phyloP scores from a whole-genome alignment of 2,329 filamentous ascomycete species.

The Tolypocladium amazonense region DNA sequence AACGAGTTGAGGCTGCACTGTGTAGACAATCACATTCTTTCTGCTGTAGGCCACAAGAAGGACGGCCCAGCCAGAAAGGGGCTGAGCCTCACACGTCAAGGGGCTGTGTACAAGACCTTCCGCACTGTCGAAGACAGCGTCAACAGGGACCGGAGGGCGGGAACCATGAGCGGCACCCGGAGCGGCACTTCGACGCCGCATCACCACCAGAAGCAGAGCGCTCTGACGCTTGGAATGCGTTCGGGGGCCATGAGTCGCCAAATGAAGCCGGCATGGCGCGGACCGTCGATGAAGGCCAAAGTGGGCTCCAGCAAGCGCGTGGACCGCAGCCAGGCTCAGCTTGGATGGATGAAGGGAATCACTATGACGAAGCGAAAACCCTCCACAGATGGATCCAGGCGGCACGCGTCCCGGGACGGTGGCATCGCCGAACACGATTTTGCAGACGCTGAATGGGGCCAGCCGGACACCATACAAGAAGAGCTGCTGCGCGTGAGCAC shows the following conservation, averaged over 20 bases:
- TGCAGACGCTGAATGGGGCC: conserved; percentile 46
- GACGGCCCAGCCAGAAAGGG: conserved; percentile 54
- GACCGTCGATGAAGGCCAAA: conserved; percentile 49
- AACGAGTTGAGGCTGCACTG: conserved; percentile 71
- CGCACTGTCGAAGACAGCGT: conserved; percentile 55
- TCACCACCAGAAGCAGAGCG: conserved; percentile 32
- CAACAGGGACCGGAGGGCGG: conserved; percentile 45
- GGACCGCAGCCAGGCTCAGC: conserved; percentile 44
- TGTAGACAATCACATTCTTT: conserved; percentile 52
- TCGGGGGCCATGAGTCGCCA: conserved; percentile 19
- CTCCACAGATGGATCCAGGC: conserved; percentile 24
- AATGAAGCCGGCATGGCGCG: conserved; percentile 34
- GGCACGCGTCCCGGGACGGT: conserved; percentile 42
- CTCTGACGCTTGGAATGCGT: conserved; percentile 32
- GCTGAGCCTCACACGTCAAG: conserved; percentile 68
- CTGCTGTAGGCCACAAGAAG: conserved; percentile 62
- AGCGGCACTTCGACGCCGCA: conserved; percentile 31
- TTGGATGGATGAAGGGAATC: conserved; percentile 61
- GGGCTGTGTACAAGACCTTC: conserved; percentile 78
- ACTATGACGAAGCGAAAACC: conserved; percentile 48
- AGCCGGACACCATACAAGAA: conserved; percentile 52
- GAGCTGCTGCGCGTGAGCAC: conserved; percentile 52
- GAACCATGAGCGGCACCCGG: conserved; percentile 52
- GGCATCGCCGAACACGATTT: conserved; percentile 39
- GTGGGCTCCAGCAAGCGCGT: conserved; percentile 26